Conservation (phyloP, 352 stramenopile genomes). For the Phytophthora foliorum region DNA sequence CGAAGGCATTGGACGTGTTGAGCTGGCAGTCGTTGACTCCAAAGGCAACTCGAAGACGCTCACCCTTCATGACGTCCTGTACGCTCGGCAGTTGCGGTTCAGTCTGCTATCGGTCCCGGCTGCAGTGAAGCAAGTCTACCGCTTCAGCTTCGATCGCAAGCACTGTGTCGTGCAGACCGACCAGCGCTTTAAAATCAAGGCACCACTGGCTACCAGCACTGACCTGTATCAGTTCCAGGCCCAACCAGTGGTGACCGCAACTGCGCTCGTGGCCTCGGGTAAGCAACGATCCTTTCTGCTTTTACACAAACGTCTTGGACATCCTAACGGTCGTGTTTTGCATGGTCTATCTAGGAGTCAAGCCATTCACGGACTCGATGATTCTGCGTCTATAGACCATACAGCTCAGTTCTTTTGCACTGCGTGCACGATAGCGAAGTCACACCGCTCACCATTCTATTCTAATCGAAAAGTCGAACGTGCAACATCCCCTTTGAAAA, state of each 20-base stretch:
- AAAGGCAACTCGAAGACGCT: conserved; percentile 19
- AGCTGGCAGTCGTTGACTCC: conserved; percentile 24
- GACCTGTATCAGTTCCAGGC: conserved; percentile 20
- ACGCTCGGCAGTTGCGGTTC: no score
- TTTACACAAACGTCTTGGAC: conserved; percentile 19
- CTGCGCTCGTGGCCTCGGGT: background rate
- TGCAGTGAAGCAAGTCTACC: conserved; percentile 12
- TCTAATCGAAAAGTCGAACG: conserved; percentile 31
- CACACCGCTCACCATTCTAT: conserved; percentile 28
- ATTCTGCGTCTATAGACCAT: background rate
- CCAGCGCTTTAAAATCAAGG: conserved; percentile 24
- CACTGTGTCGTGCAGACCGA: conserved; percentile 11
- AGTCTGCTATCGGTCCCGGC: background rate
- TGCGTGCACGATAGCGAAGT: conserved; percentile 35
- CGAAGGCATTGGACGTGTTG: conserved; percentile 20
- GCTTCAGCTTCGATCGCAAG: conserved; percentile 14
- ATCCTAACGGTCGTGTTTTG: conserved; percentile 18
- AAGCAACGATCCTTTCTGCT: conserved; percentile 14
- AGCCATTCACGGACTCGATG: conserved; percentile 13
- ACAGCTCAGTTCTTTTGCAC: conserved; percentile 17
- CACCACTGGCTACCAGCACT: background rate
- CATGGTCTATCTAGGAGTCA: conserved; percentile 15
- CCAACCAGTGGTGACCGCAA: background rate
- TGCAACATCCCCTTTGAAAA: conserved; percentile 23
- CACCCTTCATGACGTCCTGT: no score